phyloP scores from a whole-genome alignment of 2,329 filamentous ascomycete genomes.

The Orbilia javanica region DNA sequence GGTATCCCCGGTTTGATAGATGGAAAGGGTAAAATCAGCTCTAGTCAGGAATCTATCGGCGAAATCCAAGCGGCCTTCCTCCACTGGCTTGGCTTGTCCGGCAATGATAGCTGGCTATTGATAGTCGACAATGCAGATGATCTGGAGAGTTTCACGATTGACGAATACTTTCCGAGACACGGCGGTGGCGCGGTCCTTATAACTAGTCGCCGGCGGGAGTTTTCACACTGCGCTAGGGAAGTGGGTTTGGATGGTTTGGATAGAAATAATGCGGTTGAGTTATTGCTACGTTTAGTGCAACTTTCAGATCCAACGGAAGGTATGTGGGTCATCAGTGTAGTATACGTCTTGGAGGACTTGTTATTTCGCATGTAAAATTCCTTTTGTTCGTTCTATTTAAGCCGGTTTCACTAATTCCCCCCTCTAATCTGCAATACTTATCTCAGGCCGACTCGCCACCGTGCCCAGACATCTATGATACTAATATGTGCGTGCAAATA shows the following conservation, averaged over 20 bases:
- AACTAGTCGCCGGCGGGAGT: conserved; percentile 57
- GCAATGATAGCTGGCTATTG: conserved; percentile 60
- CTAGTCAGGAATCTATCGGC: background rate
- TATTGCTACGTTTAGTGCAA: conserved; percentile 15
- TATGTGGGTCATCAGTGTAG: too few species aligned
- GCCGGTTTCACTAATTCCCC: too few species aligned
- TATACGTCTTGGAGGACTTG: too few species aligned
- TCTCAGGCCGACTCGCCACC: background rate
- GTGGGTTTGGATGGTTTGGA: conserved; percentile 31
- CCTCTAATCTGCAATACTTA: background rate
- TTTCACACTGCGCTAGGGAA: conserved; percentile 3
- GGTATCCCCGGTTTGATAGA: background rate
- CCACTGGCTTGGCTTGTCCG: conserved; percentile 40
- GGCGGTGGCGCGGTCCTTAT: conserved; percentile 58
- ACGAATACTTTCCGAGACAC: conserved; percentile 57
- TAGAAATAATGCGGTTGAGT: conserved; percentile 5
- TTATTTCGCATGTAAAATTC: too few species aligned
- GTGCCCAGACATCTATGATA: background rate
- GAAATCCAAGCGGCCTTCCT: conserved; percentile 21
- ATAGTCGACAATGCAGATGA: conserved; percentile 62
- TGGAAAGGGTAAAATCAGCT: background rate
- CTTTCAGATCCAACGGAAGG: too few species aligned
- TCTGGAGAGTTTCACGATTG: conserved; percentile 52
- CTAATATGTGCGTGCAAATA: background rate
- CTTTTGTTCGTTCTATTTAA: too few species aligned